A percentile compares a stretch with the other conserved stretches of the same genome.
Conservation (phyloP, 495 filamentous ascomycete species). For the Achaetomiella virescens region DNA sequence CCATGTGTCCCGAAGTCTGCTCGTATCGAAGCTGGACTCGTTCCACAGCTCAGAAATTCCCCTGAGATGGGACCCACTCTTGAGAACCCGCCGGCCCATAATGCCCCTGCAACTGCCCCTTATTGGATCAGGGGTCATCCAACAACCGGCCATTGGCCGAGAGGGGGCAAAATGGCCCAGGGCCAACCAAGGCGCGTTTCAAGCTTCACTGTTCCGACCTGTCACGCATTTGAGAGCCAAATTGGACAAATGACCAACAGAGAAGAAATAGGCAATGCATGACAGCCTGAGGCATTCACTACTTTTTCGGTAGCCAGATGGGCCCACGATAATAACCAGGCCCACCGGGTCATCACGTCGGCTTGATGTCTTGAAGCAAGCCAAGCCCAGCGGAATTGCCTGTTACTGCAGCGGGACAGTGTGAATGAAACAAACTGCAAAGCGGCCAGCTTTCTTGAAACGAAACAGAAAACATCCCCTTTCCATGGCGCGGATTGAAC, state of each 20-base stretch:
- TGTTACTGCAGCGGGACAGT: neutral
- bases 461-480: constrained; percentile 1
- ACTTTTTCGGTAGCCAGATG: too few relatives aligned
- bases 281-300: too few relatives aligned
- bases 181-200: neutral
- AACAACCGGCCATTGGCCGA: neutral
- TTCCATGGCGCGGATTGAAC: too few relatives aligned
- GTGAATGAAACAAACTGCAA: constrained; percentile 1
- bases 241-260: too few relatives aligned
- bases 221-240: neutral
- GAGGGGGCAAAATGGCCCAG: neutral
- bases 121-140: neutral
- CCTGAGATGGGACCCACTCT: neutral
- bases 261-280: too few relatives aligned
- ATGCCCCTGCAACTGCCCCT: constrained; percentile 3
- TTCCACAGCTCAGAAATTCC: constrained; percentile 1
- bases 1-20: too few relatives aligned
- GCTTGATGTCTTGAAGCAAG: too few relatives aligned
- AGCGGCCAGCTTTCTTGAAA: neutral
- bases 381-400: neutral
- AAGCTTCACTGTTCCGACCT: neutral
- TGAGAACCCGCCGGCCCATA: neutral
- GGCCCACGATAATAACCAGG: too few relatives aligned
- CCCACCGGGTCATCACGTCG: too few relatives aligned
- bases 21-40: neutral